phyloP scores from a whole-genome alignment of 192 early-diverging fungal species.

The Coemansia sp. region DNA sequence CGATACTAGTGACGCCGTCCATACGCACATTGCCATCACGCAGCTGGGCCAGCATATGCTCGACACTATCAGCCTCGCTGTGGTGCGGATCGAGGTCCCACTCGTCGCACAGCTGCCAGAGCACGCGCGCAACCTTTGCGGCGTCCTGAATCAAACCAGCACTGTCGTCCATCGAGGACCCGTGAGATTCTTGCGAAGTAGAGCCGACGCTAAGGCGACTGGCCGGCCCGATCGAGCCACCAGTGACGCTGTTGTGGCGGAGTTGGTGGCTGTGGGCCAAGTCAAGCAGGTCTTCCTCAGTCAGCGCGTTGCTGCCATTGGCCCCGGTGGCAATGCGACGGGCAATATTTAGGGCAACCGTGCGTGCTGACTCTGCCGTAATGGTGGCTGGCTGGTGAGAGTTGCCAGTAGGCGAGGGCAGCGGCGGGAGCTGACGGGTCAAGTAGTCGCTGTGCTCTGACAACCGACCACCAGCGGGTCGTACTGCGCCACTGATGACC shows the following conservation, averaged over 20 bases:
- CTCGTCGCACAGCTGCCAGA: constrained; percentile 52
- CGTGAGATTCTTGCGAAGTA: constrained; percentile 23
- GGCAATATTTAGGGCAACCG: constrained; percentile 12
- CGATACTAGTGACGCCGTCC: constrained; percentile 17
- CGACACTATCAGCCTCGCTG: constrained; percentile 26
- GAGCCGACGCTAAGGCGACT: constrained; percentile 23
- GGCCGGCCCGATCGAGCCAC: background rate
- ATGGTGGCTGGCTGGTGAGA: background rate
- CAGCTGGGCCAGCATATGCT: constrained; percentile 25
- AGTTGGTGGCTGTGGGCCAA: background rate
- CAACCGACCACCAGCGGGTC: background rate
- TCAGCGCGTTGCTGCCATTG: constrained; percentile 4
- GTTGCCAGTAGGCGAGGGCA: constrained; percentile 1
- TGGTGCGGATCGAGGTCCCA: constrained; percentile 50
- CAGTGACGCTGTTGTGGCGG: constrained; percentile 9
- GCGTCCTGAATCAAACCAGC: constrained; percentile 26
- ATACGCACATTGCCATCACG: constrained; percentile 19
- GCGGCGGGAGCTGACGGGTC: constrained; percentile 22
- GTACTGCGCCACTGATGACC: background rate
- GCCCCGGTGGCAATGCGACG: constrained; percentile 11
- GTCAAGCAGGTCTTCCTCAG: constrained; percentile 2
- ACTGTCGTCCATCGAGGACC: constrained; percentile 22
- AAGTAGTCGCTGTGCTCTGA: constrained; percentile 15
- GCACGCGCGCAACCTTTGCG: constrained; percentile 27
- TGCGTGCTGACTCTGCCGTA: constrained; percentile 2